Evolutionary conservation across 768 basidiomycete genomes (phyloP).

Genomic region (Paxillus ammoniavirescens): DNA sequence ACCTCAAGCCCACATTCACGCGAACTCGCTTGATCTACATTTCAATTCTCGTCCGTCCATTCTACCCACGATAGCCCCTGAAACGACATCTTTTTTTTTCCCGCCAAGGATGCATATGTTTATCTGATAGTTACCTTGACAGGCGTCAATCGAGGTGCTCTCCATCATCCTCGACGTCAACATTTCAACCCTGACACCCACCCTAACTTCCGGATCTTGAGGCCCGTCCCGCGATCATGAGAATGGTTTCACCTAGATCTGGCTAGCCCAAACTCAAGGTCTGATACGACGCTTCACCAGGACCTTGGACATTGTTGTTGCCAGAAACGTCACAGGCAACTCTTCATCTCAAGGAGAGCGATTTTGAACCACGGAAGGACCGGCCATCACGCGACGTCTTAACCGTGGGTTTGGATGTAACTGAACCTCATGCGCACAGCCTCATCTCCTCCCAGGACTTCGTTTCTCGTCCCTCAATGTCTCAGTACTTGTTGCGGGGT

Average conservation of each 20-base stretch:
- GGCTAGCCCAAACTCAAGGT: constrained; percentile 8
- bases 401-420: not conserved
- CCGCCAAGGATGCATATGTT: constrained; percentile 8
- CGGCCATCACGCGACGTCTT: not conserved
- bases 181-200: no score
- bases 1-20: no score
- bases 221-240: constrained; percentile 13
- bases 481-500: not conserved
- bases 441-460: not conserved
- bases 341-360: constrained; percentile 1
- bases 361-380: not conserved
- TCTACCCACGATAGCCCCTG: constrained; percentile 11
- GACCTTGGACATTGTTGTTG: not conserved
- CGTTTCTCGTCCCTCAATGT: not conserved
- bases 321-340: constrained; percentile 16
- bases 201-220: constrained; percentile 1
- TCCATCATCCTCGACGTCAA: no score
- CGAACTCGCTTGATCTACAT: not conserved
- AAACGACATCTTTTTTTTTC: not conserved
- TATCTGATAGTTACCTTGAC: constrained; percentile 3
- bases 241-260: constrained; percentile 15
- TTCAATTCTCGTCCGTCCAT: not conserved
- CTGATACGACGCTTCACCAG: constrained; percentile 2
- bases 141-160: no score
- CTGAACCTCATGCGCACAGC: no score